Base-by-base conservation (phyloP, 768 basidiomycete genomes). In the Trametes sanguinea region DNA sequence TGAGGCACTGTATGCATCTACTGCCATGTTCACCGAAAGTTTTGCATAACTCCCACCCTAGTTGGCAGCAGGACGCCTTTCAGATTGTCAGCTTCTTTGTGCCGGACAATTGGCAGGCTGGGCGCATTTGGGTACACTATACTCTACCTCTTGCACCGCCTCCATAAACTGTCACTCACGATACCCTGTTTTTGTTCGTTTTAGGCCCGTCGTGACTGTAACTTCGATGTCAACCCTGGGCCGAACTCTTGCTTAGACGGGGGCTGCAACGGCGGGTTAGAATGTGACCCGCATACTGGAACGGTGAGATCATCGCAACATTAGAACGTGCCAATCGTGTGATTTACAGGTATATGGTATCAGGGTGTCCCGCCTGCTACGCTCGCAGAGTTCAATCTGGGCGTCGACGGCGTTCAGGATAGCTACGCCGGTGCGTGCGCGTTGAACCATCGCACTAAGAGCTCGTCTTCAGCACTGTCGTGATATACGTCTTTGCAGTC, bases 231-330 rank as follows among this genome's bases (percentile, higher is more conserved):
- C 1, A 63, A 51, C 47, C 65, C 61, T 32, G 65, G 60, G 35
- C 71, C 73, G 37, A 72, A 73, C 40, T 59, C 72, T 71, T 37
- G 74, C 76, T 9, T 70, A 0, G 73, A 73, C 27, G 78, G 79
- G 14, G 77, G 76, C 29, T 78, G 78, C 67, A 77, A 75, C 45
- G 76, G 78, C 48, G 78, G 78, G 43, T 68, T 79, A 0, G 51
- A 68, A n/a, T 79, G 77, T 55, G 74, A 77, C 63, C 62, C 71
- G 11, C 57, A 66, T 62, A 74, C 71, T 13, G 78, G 78, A 6
- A 79, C 78, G 1, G 78, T 74, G 44, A 57, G 71, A 17, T 33
- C 27, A 22, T 22, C 27, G 8, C 3, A 5, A 42, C 11, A 6
- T 47, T 6, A 17, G 4, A 5, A 27, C 35, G 22, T 22, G 22